Percentiles rank a stretch among this genome's conserved stretches.
Conservation (phyloP, 1,284 basidiomycete genomes). For the Apiotrichum siamense region DNA sequence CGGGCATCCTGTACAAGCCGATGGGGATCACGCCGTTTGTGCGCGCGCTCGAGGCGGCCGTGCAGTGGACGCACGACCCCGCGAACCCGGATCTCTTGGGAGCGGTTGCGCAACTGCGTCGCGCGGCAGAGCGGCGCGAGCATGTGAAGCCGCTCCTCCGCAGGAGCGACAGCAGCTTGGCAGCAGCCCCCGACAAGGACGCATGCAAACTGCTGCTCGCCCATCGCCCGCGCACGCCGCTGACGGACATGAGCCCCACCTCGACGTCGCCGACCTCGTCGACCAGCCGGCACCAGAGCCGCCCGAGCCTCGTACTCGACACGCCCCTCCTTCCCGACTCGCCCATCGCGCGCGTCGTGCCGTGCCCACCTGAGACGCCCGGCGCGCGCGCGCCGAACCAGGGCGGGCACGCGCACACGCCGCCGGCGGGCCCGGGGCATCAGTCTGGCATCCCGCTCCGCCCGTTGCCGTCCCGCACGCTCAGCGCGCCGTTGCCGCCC, state of each 20-base stretch:
- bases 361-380: too few relatives aligned
- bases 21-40: conserved; percentile 73
- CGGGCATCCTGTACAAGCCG: conserved; percentile 82
- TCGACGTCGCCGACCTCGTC: background rate
- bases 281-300: background rate
- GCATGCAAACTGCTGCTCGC: background rate
- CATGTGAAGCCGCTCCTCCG: too few relatives aligned
- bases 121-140: background rate
- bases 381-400: too few relatives aligned
- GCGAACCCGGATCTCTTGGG: background rate
- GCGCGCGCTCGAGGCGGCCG: conserved; percentile 52
- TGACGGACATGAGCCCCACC: background rate
- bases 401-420: too few relatives aligned
- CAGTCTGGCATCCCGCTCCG: background rate
- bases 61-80: conserved; percentile 13
- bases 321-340: conserved; percentile 48
- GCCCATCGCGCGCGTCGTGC: background rate
- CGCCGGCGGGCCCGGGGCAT: background rate
- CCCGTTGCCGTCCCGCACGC: background rate
- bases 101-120: background rate
- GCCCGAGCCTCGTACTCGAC: conserved; percentile 47
- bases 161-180: background rate
- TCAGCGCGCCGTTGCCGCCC: background rate
- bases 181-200: background rate
- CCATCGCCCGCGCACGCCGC: background rate